Evolutionary conservation across 805 yeast genomes (phyloP).

Genomic region (Saturnispora kantuleensis): DNA sequence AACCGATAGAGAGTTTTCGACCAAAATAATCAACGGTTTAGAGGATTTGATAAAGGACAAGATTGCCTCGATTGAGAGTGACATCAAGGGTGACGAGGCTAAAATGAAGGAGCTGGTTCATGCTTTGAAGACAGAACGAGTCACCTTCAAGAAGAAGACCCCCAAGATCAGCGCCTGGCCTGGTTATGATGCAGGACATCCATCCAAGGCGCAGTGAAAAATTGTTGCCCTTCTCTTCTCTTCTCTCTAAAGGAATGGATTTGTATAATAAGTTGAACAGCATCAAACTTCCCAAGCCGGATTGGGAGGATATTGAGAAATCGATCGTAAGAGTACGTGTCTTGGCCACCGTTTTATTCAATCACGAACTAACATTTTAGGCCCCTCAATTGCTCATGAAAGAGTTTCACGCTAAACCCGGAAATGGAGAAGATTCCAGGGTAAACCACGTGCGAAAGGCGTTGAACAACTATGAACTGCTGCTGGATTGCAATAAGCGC

Average conservation of each 20-base stretch:
- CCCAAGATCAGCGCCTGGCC: conserved; percentile 43
- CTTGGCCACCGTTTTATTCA: not conserved
- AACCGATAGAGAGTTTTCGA: conserved; percentile 43
- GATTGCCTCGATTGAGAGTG: conserved; percentile 14
- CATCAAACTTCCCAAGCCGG: conserved; percentile 16
- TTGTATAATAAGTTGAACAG: conserved; percentile 9
- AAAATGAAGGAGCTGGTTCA: conserved; percentile 6
- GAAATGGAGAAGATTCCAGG: not conserved
- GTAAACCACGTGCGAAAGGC: conserved; percentile 9
- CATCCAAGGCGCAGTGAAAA: conserved; percentile 21
- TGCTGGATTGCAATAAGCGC: conserved; percentile 15
- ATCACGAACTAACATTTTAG: conserved; percentile 3
- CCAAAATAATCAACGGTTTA: conserved; percentile 28
- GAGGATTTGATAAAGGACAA: conserved; percentile 22
- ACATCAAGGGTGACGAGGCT: conserved; percentile 10
- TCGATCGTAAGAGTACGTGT: conserved; percentile 20
- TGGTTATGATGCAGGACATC: conserved; percentile 59
- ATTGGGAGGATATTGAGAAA: conserved; percentile 22
- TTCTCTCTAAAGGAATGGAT: not conserved
- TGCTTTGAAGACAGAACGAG: conserved; percentile 13
- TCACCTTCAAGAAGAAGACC: conserved; percentile 1
- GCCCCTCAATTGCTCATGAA: conserved; percentile 12
- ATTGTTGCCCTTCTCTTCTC: not conserved
- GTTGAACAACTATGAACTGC: conserved; percentile 8
- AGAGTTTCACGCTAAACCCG: conserved; percentile 5